Base-by-base conservation (phyloP, 2,329 filamentous ascomycete species). In the Colletotrichum orchidophilum region DNA sequence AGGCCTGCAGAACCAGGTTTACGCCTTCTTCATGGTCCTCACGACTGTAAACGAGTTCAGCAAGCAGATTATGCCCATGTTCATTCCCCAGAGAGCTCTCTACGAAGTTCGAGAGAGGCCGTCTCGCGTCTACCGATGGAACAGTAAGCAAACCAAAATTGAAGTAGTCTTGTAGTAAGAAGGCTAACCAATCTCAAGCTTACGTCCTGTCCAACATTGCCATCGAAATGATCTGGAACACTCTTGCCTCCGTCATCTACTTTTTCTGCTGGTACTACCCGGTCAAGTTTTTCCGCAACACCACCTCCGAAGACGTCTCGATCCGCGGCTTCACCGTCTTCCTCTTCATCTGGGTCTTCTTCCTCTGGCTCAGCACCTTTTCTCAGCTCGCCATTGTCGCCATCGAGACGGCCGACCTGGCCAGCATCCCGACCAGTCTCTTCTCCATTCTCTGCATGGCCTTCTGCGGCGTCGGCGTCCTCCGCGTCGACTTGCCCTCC, bases 231-330 rank as follows among this genome's bases (percentile, higher is more conserved):
- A 91, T 92, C 0, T 94, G 91, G 87, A 91, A 93, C 75, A 87
- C 89, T 0, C 79, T 93, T 24, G 87, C 90, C 80, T 87, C 88
- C 1, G 82, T 91, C n/a, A 77, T 93, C 50, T 88, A 92, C 75
- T 94, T 86, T 81, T 83, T 91, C 73, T 88, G 86, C 76, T 92
- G 90, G 85, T 94, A 94, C 81, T 94, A 92, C 76, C 91, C 92
- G 0, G 88, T 93, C 61, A 89, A 90, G 0, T 83, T 92, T 27
- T 88, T 90, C 77, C 81, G 82, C 63, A 92, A 92, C 75, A 89
- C 90, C 1, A 69, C 69, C 15, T 27, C 63, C 0, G 72, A 73
- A 6, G 67, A 64, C 12, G 70, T 65, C 21, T 66, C 24, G 9
- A 62, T 70, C 1, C 70, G 72, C 26, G 72, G 70, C 12, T 70